Conservation (phyloP, 139 green algal species). For the Coelastrella sp. region DNA sequence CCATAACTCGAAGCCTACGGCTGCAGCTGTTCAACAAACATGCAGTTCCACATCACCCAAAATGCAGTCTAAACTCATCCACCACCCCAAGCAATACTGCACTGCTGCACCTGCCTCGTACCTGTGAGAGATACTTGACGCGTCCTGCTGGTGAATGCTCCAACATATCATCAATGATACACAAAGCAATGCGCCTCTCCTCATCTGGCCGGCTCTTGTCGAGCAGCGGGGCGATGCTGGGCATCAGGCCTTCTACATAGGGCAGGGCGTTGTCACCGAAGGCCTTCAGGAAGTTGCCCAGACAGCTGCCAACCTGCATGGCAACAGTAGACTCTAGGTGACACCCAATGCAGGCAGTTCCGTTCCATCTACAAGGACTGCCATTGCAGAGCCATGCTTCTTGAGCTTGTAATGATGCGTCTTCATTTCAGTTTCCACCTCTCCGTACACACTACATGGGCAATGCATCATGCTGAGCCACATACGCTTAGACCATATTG, state of each 20-base stretch:
- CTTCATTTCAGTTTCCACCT: no score
- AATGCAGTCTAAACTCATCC: no score
- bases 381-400: no score
- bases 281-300: conserved; percentile 82
- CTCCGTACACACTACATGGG: no score
- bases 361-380: no score
- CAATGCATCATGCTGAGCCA: no score
- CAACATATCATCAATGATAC: conserved; percentile 95
- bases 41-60: no score
- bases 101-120: neutral
- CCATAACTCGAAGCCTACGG: no score
- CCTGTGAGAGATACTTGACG: conserved; percentile 75
- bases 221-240: conserved; percentile 75
- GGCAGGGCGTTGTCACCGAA: conserved; percentile 87
- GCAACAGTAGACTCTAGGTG: neutral
- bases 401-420: no score
- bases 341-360: neutral
- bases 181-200: conserved; percentile 93
- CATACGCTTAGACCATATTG: no score
- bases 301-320: conserved; percentile 62
- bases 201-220: conserved; percentile 66
- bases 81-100: no score
- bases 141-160: conserved; percentile 83
- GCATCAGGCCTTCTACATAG: conserved; percentile 89
- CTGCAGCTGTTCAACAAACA: no score